Base-by-base conservation (phyloP, 2,329 filamentous ascomycete species). In the Diaporthe sp. region DNA sequence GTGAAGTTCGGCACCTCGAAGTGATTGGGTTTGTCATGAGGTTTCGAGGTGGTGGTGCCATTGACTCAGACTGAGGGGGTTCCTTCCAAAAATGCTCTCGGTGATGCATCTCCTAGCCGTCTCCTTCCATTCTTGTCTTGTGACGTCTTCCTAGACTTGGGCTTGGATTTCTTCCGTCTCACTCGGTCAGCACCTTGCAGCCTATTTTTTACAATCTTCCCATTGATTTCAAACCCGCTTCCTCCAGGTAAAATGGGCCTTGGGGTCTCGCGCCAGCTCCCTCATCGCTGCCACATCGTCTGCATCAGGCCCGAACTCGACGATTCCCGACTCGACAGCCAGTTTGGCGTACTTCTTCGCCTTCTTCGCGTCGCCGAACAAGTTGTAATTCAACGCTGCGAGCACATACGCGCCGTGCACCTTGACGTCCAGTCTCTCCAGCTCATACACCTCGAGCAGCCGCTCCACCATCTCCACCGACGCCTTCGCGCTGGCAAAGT, bases 381-480 rank as follows among this genome's bases (percentile, higher is more conserved):
- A 79, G 78, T 81, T 83, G 55, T 81, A 83, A 4, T 82, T 81
- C 57, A 85, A 51, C 13, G 84, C 83, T 9, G 82, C 81, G 74
- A 82, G 82, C 1, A 83, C 83, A 76, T 84, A 85, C 25, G 83
- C 79, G 4, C 81, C 76, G 37, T 84, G 83, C 71, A 84, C 75
- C 70, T 84, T 84, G 0, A 76, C 85, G 78, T 93, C 91, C 59
- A 94, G 85, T 17, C 91, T 86, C 76, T 88, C 83, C 22, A 89
- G 84, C 78, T 88, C 86, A 68, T 88, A 86, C 57, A 85, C 80
- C 78, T 86, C 87, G 2, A 87, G 86, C 46, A 82, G 84, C 77
- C 89, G 86, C 80, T 87, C 88, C 72, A 83, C 83, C 75, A 82
- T 86, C 37, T 87, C 80, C 28, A 84, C 83, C 25, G 85, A 83